Percentiles rank a stretch among this genome's conserved stretches.
Conservation (phyloP, 2,329 filamentous ascomycete genomes). For the Calonectria pauciramosa region DNA sequence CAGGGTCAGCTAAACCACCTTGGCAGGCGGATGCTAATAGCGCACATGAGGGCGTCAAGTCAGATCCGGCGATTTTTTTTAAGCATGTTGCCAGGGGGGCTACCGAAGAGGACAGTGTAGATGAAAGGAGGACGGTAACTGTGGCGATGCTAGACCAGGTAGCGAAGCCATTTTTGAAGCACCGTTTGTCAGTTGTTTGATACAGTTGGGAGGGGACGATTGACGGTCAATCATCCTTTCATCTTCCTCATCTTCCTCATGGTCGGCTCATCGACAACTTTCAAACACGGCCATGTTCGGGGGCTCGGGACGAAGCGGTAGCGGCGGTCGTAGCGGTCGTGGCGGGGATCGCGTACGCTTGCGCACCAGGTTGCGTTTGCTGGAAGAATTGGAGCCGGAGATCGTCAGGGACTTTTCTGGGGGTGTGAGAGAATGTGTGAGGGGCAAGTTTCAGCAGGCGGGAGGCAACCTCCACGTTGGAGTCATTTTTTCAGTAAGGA, state of each 20-base stretch:
- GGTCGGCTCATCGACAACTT: conserved; percentile 10
- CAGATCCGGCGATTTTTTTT: not conserved
- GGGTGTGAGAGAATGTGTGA: conserved; percentile 30
- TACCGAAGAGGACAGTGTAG: not conserved
- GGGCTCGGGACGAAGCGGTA: conserved; percentile 31
- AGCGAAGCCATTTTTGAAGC: not conserved
- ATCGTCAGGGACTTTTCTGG: conserved; percentile 45
- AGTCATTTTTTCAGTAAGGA: not conserved
- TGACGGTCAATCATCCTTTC: conserved; percentile 15
- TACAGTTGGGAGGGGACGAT: conserved; percentile 1
- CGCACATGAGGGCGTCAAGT: not conserved
- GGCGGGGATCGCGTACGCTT: conserved; percentile 17
- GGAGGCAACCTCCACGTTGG: conserved; percentile 25
- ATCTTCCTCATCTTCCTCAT: conserved; percentile 21
- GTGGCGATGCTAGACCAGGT: not conserved
- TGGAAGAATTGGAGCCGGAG: conserved; percentile 33
- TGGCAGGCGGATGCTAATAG: conserved; percentile 13
- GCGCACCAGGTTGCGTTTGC: conserved; percentile 14
- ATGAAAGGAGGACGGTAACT: conserved; percentile 1
- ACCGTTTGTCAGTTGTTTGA: conserved; percentile 1
- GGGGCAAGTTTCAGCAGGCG: conserved; percentile 42
- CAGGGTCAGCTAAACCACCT: conserved; percentile 24
- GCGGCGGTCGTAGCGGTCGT: conserved; percentile 29
- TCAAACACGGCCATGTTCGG: conserved; percentile 28
- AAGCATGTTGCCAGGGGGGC: conserved; percentile 7